Base-by-base conservation (phyloP, 2,329 filamentous ascomycete genomes). In the Stachybotrys echinatus region DNA sequence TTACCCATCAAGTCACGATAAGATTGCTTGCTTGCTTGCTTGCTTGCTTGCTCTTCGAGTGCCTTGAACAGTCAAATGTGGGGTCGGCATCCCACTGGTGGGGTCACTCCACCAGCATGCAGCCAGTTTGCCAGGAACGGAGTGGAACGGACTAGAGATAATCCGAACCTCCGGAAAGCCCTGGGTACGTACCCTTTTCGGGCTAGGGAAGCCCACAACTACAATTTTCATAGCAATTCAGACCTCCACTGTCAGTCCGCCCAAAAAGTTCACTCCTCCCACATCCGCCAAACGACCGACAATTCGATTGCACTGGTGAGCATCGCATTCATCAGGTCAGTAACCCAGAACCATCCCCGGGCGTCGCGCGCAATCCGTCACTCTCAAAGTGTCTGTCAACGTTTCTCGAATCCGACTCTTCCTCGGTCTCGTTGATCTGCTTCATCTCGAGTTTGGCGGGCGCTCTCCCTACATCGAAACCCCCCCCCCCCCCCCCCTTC, bases 261-360 rank as follows among this genome's bases (percentile, higher is more conserved):
- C 55, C 54, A 60, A 66, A 68, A 70, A 67, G 64, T 68, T 69
- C 65, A 61, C 56, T 37, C 17, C 19, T 40, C 38, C 38, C 17
- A 18, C 38, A 37, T 17, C 64, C 57, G 57, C 67, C 62, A 59
- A 62, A 68, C 62, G 67, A 62, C 61, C 64, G 66, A 59, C 69
- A 68, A 71, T 62, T 64, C 69, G 72, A 75, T 74, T 74, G 70
- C 69, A 63, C 71, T 73, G 72, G 71, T 75, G 72, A 74, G 59
- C 68, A 63, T 62, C 61, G 56, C 66, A 40, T 65, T 70, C 72
- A 75, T 73, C 73, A 75, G 73, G 73, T 75, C 57, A 74, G 73
- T 73, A 61, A 48, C 10, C 14, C 27, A 34, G 39, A 53, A 43
- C 49, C 53, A 23, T 34, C 23, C 22, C 45, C 5, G 10, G 14